Percentiles rank a stretch among this genome's conserved stretches.
phyloP scores from a whole-genome alignment of 2,329 filamentous ascomycete species.

The Colletotrichum chrysophilum region DNA sequence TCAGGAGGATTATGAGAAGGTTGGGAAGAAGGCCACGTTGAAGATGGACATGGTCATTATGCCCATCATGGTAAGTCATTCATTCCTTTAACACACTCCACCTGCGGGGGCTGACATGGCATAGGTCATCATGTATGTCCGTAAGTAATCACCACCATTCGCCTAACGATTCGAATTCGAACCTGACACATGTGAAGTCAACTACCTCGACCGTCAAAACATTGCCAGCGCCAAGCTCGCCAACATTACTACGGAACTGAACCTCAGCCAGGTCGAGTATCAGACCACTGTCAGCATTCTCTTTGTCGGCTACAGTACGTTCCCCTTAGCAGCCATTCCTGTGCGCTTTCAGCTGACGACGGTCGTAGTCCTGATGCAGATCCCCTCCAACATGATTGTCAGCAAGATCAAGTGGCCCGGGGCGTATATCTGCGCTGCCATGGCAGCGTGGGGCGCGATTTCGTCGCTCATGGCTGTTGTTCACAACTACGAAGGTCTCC shows the following conservation, averaged over 20 bases:
- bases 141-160: not conserved
- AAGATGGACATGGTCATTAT: conserved; percentile 30
- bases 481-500: conserved; percentile 45
- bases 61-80: conserved; percentile 16
- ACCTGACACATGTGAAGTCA: conserved; percentile 5
- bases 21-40: conserved; percentile 19
- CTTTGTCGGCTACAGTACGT: conserved; percentile 38
- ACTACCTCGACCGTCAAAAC: conserved; percentile 33
- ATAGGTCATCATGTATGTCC: conserved; percentile 28
- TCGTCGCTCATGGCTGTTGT: conserved; percentile 46
- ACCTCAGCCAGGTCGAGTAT: conserved; percentile 36
- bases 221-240: conserved; percentile 36
- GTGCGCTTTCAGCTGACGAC: not conserved
- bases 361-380: conserved; percentile 33
- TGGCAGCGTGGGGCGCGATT: conserved; percentile 29
- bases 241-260: conserved; percentile 34
- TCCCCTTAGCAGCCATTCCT: fast-evolving
- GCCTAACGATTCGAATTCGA: fast-evolving
- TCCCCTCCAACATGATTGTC: conserved; percentile 38
- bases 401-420: conserved; percentile 24
- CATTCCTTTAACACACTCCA: fast-evolving
- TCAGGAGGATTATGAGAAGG: conserved; percentile 19
- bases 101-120: not conserved
- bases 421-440: conserved; percentile 25
- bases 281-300: conserved; percentile 42